A percentile compares a stretch with the other conserved stretches of the same genome.
Conservation (phyloP, 179 eudicot species). For the Gypsophila paniculata region DNA sequence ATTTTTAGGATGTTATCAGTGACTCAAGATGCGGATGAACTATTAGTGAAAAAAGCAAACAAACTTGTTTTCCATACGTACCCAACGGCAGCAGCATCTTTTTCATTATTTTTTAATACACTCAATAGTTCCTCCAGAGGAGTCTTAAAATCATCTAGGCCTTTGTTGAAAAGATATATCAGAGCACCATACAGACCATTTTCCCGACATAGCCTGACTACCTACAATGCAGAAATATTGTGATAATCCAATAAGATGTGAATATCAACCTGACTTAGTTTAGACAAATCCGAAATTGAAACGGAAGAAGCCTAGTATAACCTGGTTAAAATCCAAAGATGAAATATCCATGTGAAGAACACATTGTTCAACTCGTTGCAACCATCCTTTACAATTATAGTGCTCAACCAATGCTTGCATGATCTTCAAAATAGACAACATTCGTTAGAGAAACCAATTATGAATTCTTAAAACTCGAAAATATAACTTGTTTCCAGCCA, state of each 20-base stretch:
- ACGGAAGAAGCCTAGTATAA: conserved; percentile 24
- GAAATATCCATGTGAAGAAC: conserved; percentile 97
- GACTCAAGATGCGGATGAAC: conserved; percentile 1
- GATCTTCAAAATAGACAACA: conserved; percentile 39
- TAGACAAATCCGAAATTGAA: conserved; percentile 8
- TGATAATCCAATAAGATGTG: background rate
- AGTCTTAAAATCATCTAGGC: conserved; percentile 87
- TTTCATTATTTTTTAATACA: conserved; percentile 52
- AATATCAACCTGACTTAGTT: background rate
- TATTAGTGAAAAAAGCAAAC: conserved; percentile 3
- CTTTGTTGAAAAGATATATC: conserved; percentile 86
- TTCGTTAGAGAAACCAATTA: background rate
- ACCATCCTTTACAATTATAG: conserved; percentile 83
- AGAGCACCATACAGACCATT: conserved; percentile 86
- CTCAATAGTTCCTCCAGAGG: conserved; percentile 84
- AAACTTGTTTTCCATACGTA: conserved; percentile 32
- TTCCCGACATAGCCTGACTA: conserved; percentile 82
- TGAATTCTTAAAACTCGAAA: background rate
- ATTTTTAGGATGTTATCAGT: conserved; percentile 23
- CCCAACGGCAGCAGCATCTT: conserved; percentile 69
- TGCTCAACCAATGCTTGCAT: conserved; percentile 99
- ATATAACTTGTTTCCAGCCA: background rate
- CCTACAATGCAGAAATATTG: conserved; percentile 36
- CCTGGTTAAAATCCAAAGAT: conserved; percentile 97
- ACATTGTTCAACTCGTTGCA: conserved; percentile 95